Base-by-base conservation (phyloP, 1,284 basidiomycete genomes). In the Malassezia brasiliensis region DNA sequence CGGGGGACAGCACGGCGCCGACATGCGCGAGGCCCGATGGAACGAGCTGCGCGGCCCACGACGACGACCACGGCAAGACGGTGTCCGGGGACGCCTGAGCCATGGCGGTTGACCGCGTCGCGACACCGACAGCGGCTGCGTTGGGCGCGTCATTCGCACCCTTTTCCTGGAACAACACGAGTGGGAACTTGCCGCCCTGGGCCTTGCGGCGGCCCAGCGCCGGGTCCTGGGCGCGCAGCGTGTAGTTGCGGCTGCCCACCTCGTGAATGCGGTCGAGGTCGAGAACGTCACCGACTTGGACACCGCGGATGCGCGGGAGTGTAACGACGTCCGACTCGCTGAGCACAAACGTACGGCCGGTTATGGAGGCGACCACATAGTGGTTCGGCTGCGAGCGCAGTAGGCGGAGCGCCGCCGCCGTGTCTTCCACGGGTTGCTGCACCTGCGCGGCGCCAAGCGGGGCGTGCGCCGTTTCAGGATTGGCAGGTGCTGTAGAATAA, bases 171-270 rank as follows among this genome's bases (percentile, higher is more conserved):
- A 47, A 9, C 30, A 57, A 35, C 10, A 53, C 41, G 2, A 56
- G 30, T 5, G 54, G 54, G 22, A 28, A 51, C 17, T 40, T 31
- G 19, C 54, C 54, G 30, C 54, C 60, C n/a, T 50, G 38, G 5
- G 56, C 50, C 15, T 60, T 52, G n/a, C 47, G 32, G 12, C 61
- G 55, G 12, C 60, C 56, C 7, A 38, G 30, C 19, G 64, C 52
- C 1, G 64, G 57, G 39, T 72, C 68, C 20, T 70, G 61, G 2
- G 74, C 85, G 53, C 87, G 87, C 53, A 85, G 80, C n/a, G 90
- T 91, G 77, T 86, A 96, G 74, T 96, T 90, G 64, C 90, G 83
- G 45, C 88, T 90, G 58, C 93, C 93, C 50, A 96, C 82, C 77
- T 98, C 93, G 74, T 91, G 85, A 57, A 98, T 85, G 62, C 89